These are phyloP conservation scores for Holtermanniella nyarrowii DNA, from an alignment of 768 basidiomycete species.

Conservation along the genomic window DNA sequence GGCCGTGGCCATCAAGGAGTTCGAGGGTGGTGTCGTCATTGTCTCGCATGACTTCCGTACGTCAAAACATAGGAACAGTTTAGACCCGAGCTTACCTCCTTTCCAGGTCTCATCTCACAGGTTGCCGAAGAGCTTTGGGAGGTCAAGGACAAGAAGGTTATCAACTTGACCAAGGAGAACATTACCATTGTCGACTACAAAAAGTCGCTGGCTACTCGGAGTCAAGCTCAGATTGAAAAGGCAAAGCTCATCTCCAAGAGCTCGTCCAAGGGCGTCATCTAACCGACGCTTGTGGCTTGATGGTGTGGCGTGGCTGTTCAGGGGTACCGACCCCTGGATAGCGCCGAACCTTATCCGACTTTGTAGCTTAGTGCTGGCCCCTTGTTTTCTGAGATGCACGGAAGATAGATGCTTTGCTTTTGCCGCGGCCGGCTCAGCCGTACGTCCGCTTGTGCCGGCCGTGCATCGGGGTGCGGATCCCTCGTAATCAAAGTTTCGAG, in stretches of 20 bases:
- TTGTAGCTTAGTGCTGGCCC: too few relatives aligned
- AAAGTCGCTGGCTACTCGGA: slow-evolving; percentile 63
- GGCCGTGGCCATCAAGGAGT: slow-evolving; percentile 89
- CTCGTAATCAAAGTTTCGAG: too few relatives aligned
- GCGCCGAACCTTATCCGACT: too few relatives aligned
- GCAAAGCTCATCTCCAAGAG: slow-evolving; percentile 86
- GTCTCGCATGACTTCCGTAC: slow-evolving; percentile 98
- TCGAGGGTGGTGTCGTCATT: slow-evolving; percentile 95
- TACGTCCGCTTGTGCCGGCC: too few relatives aligned
- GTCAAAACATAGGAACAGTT: slow-evolving; percentile 32
- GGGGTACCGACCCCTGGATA: too few relatives aligned
- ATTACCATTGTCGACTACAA: slow-evolving; percentile 93
- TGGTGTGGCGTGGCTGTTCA: too few relatives aligned
- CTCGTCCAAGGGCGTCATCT: slow-evolving; percentile 42
- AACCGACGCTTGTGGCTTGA: slow-evolving; percentile 3
- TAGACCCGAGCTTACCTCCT: not conserved
- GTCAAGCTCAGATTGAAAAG: slow-evolving; percentile 78
- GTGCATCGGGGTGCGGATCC: too few relatives aligned
- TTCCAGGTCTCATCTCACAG: slow-evolving; percentile 78
- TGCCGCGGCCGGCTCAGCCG: too few relatives aligned
- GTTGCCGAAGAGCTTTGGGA: slow-evolving; percentile 99
- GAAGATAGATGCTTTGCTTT: too few relatives aligned
- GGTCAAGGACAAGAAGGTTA: slow-evolving; percentile 85
- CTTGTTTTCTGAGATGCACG: too few relatives aligned
- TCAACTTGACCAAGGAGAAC: slow-evolving; percentile 79